Percentiles rank a stretch among this genome's conserved stretches.
These are phyloP conservation scores for Cryptococcus amylolentus DNA, from an alignment of 1,284 basidiomycete genomes.

Conservation along the genomic window DNA sequence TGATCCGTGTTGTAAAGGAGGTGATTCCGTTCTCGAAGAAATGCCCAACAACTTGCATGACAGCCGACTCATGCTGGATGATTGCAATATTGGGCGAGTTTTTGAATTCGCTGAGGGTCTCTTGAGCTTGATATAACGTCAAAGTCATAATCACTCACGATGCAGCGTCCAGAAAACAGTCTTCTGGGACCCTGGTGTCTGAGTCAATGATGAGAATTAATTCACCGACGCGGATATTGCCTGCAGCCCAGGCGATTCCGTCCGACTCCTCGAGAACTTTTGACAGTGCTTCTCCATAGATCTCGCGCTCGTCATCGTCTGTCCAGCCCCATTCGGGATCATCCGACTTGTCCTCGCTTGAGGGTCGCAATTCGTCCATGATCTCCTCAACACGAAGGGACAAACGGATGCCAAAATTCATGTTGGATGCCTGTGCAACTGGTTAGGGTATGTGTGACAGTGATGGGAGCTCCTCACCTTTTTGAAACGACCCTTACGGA, in stretches of 20 bases:
- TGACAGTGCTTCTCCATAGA: conserved; percentile 40
- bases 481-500: conserved; percentile 81
- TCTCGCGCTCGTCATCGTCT: conserved; percentile 34
- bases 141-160: conserved; percentile 40
- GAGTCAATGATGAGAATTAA: conserved; percentile 70
- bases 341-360: conserved; percentile 18
- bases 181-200: conserved; percentile 78
- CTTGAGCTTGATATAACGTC: no score
- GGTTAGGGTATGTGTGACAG: no score
- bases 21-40: conserved; percentile 84
- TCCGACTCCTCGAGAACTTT: conserved; percentile 56
- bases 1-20: conserved; percentile 75
- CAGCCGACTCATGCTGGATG: conserved; percentile 54
- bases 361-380: conserved; percentile 54
- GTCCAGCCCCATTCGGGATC: conserved; percentile 27
- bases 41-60: conserved; percentile 76
- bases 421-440: conserved; percentile 53
- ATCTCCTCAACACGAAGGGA: conserved; percentile 72
- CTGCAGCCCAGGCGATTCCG: conserved; percentile 52
- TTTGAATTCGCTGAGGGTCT: no score
- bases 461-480: conserved; percentile 51
- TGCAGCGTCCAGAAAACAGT: conserved; percentile 79
- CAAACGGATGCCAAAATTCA: conserved; percentile 75
- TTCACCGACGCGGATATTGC: conserved; percentile 55
- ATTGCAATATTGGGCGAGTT: conserved; percentile 56